Percentiles rank a stretch among this genome's conserved stretches.
phyloP scores from a whole-genome alignment of 495 filamentous ascomycete species.

The Endocarpon pusillum region DNA sequence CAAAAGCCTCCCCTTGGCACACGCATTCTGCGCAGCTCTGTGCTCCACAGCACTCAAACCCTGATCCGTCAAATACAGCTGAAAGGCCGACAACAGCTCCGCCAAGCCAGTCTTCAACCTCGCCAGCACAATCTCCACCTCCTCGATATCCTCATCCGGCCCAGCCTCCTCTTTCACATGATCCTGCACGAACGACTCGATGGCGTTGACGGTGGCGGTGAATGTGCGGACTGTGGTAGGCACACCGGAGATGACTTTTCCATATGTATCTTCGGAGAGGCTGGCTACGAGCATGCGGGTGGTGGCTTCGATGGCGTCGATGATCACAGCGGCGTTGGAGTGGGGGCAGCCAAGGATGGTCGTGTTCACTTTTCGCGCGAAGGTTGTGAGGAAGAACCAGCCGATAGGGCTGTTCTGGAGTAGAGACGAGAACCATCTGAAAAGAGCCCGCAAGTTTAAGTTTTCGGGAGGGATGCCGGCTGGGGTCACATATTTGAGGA shows the following conservation, averaged over 20 bases:
- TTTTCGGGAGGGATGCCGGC: slow-evolving; percentile 17
- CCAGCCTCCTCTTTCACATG: slow-evolving; percentile 24
- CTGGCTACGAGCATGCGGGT: slow-evolving; percentile 50
- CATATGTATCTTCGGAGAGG: slow-evolving; percentile 70
- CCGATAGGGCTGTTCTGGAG: slow-evolving; percentile 43
- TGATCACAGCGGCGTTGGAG: slow-evolving; percentile 42
- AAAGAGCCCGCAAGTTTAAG: slow-evolving; percentile 5
- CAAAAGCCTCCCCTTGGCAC: too few species aligned
- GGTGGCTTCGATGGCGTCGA: slow-evolving; percentile 55
- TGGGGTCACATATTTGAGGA: slow-evolving; percentile 14
- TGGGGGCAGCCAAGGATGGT: slow-evolving; percentile 55
- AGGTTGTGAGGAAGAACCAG: slow-evolving; percentile 52
- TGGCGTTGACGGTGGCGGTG: slow-evolving; percentile 41
- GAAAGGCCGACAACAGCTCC: slow-evolving; percentile 49
- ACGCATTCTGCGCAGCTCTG: too few species aligned
- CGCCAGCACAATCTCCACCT: slow-evolving; percentile 44
- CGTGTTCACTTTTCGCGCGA: slow-evolving; percentile 38
- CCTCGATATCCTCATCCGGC: slow-evolving; percentile 26
- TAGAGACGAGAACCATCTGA: too few species aligned
- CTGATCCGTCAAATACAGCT: slow-evolving; percentile 46
- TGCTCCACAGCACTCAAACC: too few species aligned
- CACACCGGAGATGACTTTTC: slow-evolving; percentile 67
- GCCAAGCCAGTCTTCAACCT: slow-evolving; percentile 41
- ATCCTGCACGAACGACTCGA: slow-evolving; percentile 48
- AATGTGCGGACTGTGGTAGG: slow-evolving; percentile 53